Percentiles rank a stretch among this genome's conserved stretches.
These are phyloP conservation scores for Malus hybrid DNA, from an alignment of 331 rosid genomes.

Conservation along the genomic window DNA sequence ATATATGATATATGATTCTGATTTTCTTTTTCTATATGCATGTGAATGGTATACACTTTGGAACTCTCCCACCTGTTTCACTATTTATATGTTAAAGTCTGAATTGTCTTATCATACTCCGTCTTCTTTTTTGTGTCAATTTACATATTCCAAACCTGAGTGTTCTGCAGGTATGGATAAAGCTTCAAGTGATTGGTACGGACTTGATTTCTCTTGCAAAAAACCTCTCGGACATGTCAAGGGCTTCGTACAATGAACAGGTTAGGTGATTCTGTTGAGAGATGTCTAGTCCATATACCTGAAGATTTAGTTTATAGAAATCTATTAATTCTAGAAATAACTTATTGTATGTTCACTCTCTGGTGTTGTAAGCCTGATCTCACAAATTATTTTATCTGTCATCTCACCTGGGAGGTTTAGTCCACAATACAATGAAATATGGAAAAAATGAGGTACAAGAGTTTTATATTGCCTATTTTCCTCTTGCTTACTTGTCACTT, in stretches of 20 bases:
- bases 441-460: slow-evolving; percentile 32
- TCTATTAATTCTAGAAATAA: not conserved
- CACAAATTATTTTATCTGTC: slow-evolving; percentile 13
- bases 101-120: not conserved
- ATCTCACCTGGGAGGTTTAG: slow-evolving; percentile 37
- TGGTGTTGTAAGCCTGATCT: not conserved
- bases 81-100: not conserved
- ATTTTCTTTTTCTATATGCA: not conserved
- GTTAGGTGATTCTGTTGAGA: slow-evolving; percentile 30
- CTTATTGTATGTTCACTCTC: not conserved
- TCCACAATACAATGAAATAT: slow-evolving; percentile 24
- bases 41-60: not conserved
- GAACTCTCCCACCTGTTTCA: not conserved
- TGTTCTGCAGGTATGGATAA: slow-evolving; percentile 57
- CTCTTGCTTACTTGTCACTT: not conserved
- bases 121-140: not conserved
- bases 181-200: slow-evolving; percentile 55
- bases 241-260: slow-evolving; percentile 45
- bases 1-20: not conserved
- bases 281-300: not conserved
- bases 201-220: slow-evolving; percentile 60
- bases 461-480: not conserved
- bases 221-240: slow-evolving; percentile 65
- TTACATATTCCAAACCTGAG: not conserved
- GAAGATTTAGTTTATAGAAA: not conserved